These are phyloP conservation scores for Chaetomiaceae sp. DNA, from an alignment of 2,329 filamentous ascomycete genomes.

Conservation along the genomic window DNA sequence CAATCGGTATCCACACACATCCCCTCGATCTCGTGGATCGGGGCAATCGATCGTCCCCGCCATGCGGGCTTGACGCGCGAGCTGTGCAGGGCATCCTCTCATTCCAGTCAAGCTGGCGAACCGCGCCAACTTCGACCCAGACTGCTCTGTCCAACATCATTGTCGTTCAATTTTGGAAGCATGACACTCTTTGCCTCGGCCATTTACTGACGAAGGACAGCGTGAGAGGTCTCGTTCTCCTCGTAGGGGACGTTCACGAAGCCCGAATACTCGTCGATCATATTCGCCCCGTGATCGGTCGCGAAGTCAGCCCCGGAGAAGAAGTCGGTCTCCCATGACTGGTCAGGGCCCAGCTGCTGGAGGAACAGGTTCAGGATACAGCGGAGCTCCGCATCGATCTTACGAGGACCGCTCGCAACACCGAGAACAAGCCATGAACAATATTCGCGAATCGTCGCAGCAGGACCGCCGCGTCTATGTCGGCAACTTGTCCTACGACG, in stretches of 20 bases:
- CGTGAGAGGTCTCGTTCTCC: slow-evolving; percentile 80
- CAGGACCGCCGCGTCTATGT: slow-evolving; percentile 99
- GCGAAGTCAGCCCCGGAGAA: slow-evolving; percentile 71
- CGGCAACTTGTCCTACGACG: slow-evolving; percentile 97
- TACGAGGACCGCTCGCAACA: slow-evolving; percentile 79
- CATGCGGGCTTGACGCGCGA: slow-evolving; percentile 1
- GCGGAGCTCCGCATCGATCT: slow-evolving; percentile 65
- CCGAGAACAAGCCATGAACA: slow-evolving; percentile 95
- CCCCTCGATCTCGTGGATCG: slow-evolving; percentile 4
- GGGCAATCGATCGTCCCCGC: slow-evolving; percentile 13
- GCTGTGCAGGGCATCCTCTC: background rate
- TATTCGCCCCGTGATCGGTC: slow-evolving; percentile 73
- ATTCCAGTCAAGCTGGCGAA: background rate
- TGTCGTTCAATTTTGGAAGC: background rate
- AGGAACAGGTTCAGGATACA: slow-evolving; percentile 64
- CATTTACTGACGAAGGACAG: slow-evolving; percentile 45
- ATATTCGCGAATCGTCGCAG: slow-evolving; percentile 88
- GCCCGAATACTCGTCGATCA: slow-evolving; percentile 69
- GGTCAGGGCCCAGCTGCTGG: slow-evolving; percentile 63
- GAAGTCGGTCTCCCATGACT: slow-evolving; percentile 85
- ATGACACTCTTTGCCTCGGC: slow-evolving; percentile 12
- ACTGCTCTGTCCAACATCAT: background rate
- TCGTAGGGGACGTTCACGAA: slow-evolving; percentile 77
- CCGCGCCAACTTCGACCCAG: background rate
- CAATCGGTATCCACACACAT: slow-evolving; percentile 17